A percentile compares a stretch with the other conserved stretches of the same genome.
These are phyloP conservation scores for Corchorus olitorius DNA, from an alignment of 345 rosid species.

Conservation along the genomic window DNA sequence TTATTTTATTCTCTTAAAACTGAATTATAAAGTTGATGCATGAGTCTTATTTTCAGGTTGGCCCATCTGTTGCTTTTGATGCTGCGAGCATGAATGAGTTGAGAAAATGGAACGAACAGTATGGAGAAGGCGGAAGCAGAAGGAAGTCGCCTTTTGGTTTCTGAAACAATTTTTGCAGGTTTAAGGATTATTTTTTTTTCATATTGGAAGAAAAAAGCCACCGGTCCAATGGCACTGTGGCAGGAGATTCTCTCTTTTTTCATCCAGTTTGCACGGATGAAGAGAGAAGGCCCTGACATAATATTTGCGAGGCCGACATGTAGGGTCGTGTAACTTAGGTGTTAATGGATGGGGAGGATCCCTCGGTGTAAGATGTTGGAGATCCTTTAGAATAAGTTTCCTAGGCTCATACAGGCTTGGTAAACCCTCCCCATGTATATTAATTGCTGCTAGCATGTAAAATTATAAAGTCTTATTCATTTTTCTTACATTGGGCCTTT, in stretches of 20 bases:
- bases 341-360: too few relatives aligned
- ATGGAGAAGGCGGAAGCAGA: conserved; percentile 96
- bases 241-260: neutral
- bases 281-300: conserved; percentile 33
- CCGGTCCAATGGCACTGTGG: neutral
- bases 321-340: neutral
- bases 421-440: neutral
- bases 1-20: neutral
- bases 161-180: conserved; percentile 30
- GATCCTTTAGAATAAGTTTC: neutral
- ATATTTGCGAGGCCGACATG: neutral
- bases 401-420: neutral
- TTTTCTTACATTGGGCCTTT: too few relatives aligned
- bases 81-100: conserved; percentile 94
- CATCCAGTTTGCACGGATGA: conserved; percentile 9
- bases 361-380: neutral
- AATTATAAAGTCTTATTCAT: neutral
- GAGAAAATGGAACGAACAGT: conserved; percentile 98
- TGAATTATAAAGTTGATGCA: neutral
- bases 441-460: neutral
- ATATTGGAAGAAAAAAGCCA: neutral
- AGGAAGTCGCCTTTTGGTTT: conserved; percentile 87
- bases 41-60: conserved; percentile 50
- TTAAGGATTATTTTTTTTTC: neutral
- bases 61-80: conserved; percentile 88